These are phyloP conservation scores for Oryza glaberrima DNA, from an alignment of 176 grass and related monocot species.

Conservation along the genomic window DNA sequence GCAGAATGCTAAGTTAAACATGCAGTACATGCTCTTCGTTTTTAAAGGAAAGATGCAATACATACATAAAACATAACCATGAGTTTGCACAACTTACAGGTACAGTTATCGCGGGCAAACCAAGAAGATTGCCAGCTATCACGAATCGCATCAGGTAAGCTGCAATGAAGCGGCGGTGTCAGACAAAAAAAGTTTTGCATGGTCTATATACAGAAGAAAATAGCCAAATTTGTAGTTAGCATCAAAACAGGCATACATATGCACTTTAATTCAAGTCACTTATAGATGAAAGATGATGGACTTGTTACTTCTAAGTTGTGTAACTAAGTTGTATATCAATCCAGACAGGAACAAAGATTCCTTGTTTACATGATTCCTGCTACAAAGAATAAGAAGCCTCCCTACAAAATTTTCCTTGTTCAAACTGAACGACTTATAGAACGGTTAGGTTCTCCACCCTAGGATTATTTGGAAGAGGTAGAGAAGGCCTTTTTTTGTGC, in stretches of 20 bases:
- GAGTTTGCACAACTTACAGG: slow-evolving; percentile 66
- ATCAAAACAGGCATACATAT: background rate
- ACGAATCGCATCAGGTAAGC: slow-evolving; percentile 87
- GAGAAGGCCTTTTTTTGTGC: background rate
- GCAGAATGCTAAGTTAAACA: background rate
- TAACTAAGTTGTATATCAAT: slow-evolving; percentile 8
- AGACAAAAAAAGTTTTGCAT: background rate
- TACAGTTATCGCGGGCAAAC: slow-evolving; percentile 90
- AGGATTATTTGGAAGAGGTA: background rate
- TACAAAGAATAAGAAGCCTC: background rate
- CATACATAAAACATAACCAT: background rate
- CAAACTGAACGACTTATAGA: background rate
- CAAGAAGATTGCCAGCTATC: slow-evolving; percentile 87
- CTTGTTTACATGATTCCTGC: background rate
- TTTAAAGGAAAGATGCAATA: slow-evolving; percentile 18
- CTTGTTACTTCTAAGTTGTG: background rate
- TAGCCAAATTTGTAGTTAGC: background rate
- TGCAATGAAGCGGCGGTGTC: slow-evolving; percentile 34
- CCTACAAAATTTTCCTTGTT: background rate
- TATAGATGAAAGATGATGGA: background rate
- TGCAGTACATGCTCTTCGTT: slow-evolving; percentile 4
- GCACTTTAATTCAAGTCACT: background rate
- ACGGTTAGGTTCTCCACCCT: background rate
- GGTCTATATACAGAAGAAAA: background rate
- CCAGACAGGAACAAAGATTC: slow-evolving; percentile 16